phyloP scores from a whole-genome alignment of 495 filamentous ascomycete genomes.

The Penicillium pulvis region DNA sequence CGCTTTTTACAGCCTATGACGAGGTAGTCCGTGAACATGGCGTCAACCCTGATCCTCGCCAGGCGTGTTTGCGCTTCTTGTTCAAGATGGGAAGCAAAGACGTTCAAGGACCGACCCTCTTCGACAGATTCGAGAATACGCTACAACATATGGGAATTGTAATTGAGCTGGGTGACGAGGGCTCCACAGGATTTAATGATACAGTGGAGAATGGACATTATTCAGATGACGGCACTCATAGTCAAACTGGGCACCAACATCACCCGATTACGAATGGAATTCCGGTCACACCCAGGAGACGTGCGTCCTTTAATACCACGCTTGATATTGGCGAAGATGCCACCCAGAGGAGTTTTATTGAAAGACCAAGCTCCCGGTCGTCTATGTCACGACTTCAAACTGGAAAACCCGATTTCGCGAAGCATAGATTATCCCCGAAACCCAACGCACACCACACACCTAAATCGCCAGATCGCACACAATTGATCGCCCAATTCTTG shows the following conservation, averaged over 20 bases:
- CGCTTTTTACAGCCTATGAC: constrained; percentile 80
- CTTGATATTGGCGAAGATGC: constrained; percentile 55
- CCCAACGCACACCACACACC: constrained; percentile 14
- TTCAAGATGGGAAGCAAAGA: constrained; percentile 73
- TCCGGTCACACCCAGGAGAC: constrained; percentile 43
- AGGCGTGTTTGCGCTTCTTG: constrained; percentile 73
- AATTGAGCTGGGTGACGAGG: constrained; percentile 55
- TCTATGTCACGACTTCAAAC: constrained; percentile 49
- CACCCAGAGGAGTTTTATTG: constrained; percentile 40
- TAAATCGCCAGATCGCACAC: constrained; percentile 45
- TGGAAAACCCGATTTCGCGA: constrained; percentile 38
- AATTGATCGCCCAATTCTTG: constrained; percentile 47
- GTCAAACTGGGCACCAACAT: constrained; percentile 21
- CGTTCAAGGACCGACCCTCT: constrained; percentile 50
- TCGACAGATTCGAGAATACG: constrained; percentile 66
- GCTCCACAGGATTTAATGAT: constrained; percentile 29
- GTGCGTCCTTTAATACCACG: constrained; percentile 59
- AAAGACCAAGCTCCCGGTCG: constrained; percentile 48
- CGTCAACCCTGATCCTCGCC: constrained; percentile 69
- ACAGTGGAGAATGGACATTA: constrained; percentile 28
- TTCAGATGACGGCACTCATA: constrained; percentile 25
- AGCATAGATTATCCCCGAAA: constrained; percentile 35
- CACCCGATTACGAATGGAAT: constrained; percentile 23
- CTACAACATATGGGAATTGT: constrained; percentile 68
- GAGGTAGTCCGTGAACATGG: constrained; percentile 66